These are phyloP conservation scores for Saccharomyces hybrid DNA, from an alignment of 1,139 yeast genomes.

Conservation along the genomic window DNA sequence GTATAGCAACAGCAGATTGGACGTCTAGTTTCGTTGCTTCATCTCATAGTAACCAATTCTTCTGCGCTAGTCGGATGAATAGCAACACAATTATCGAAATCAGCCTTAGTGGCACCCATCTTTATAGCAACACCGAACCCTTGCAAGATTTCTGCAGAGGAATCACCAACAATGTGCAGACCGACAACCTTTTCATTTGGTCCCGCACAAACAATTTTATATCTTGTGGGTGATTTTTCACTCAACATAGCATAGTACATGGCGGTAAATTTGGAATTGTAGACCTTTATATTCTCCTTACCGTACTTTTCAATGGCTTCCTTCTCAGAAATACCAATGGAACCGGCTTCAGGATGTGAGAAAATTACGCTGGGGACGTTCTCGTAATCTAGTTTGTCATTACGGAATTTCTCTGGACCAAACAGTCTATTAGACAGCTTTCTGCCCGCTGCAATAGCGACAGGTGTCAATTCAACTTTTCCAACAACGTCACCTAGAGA, in stretches of 20 bases:
- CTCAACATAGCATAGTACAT: constrained; percentile 92
- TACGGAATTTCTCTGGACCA: constrained; percentile 62
- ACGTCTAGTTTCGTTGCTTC: constrained; percentile 12
- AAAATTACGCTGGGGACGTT: constrained; percentile 89
- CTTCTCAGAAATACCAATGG: constrained; percentile 76
- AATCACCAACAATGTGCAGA: constrained; percentile 84
- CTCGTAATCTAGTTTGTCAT: constrained; percentile 69
- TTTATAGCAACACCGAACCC: constrained; percentile 97
- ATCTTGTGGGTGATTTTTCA: constrained; percentile 79
- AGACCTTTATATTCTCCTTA: constrained; percentile 68
- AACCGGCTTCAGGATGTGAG: constrained; percentile 96
- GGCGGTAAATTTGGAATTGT: constrained; percentile 74
- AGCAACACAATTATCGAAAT: constrained; percentile 92
- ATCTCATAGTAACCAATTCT: constrained; percentile 84
- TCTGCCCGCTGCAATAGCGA: constrained; percentile 98
- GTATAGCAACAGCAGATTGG: not conserved
- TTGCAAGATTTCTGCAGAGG: constrained; percentile 86
- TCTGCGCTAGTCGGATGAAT: constrained; percentile 98
- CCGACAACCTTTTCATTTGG: constrained; percentile 91
- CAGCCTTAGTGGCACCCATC: constrained; percentile 96
- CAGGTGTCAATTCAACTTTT: constrained; percentile 90
- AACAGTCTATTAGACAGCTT: constrained; percentile 83
- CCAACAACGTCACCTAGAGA: constrained; percentile 94
- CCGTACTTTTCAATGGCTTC: constrained; percentile 78
- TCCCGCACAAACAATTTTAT: constrained; percentile 75